phyloP scores from a whole-genome alignment of 2,329 filamentous ascomycete species.

The Lizonia empirigonia region DNA sequence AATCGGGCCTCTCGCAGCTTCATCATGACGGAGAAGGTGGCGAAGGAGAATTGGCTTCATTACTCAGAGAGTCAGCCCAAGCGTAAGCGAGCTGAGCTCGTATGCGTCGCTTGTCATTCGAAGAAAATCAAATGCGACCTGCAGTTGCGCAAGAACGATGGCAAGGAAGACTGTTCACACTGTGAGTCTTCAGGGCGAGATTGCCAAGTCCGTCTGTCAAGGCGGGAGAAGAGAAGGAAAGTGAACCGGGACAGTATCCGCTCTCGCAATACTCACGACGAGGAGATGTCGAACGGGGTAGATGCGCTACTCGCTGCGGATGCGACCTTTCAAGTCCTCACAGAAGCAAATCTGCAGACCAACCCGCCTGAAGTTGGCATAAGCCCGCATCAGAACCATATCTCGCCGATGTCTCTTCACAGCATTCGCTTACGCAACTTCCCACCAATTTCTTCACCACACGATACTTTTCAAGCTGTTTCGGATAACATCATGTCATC shows the following conservation, averaged over 20 bases:
- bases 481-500: slow-evolving; percentile 6
- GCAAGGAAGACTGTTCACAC: slow-evolving; percentile 21
- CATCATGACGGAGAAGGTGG: background rate
- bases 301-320: slow-evolving; percentile 20
- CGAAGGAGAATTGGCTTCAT: slow-evolving; percentile 25
- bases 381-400: slow-evolving; percentile 4
- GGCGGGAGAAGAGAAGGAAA: slow-evolving; percentile 25
- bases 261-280: background rate
- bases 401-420: slow-evolving; percentile 13
- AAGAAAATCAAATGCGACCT: slow-evolving; percentile 32
- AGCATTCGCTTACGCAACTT: slow-evolving; percentile 4
- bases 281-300: slow-evolving; percentile 14
- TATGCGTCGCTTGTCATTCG: slow-evolving; percentile 25
- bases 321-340: slow-evolving; percentile 14
- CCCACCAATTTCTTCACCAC: slow-evolving; percentile 12
- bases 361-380: background rate
- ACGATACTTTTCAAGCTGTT: slow-evolving; percentile 5
- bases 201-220: slow-evolving; percentile 24
- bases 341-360: background rate
- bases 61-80: slow-evolving; percentile 20
- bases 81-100: slow-evolving; percentile 29
- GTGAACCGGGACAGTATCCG: background rate
- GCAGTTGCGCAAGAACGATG: slow-evolving; percentile 17
- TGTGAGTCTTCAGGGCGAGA: slow-evolving; percentile 16
- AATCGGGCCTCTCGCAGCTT: background rate